Conservation (phyloP, 805 yeast genomes). For the Metschnikowia shivogae region DNA sequence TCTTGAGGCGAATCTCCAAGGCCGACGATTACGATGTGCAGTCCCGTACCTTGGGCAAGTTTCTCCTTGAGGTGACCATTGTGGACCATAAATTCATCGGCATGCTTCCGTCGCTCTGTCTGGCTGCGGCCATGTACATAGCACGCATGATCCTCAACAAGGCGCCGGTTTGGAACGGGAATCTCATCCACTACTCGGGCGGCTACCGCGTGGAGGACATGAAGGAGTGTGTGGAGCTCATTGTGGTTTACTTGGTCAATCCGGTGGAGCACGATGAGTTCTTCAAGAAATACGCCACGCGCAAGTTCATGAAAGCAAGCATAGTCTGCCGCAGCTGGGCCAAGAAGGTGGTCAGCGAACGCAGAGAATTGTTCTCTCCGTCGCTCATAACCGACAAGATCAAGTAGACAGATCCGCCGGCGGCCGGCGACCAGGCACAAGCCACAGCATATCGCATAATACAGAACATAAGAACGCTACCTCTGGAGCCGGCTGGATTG, state of each 20-base stretch:
- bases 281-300: constrained; percentile 86
- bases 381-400: constrained; percentile 13
- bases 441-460: neutral
- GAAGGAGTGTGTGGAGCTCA: constrained; percentile 65
- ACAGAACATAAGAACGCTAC: too few species aligned
- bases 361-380: constrained; percentile 38
- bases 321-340: constrained; percentile 83
- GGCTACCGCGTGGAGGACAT: constrained; percentile 76
- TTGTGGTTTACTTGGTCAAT: constrained; percentile 69
- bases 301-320: constrained; percentile 83
- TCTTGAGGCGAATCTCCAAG: constrained; percentile 79
- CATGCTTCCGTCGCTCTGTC: constrained; percentile 67
- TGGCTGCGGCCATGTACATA: constrained; percentile 87
- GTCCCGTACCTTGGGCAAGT: constrained; percentile 81
- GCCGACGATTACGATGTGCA: constrained; percentile 87
- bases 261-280: constrained; percentile 91
- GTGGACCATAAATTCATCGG: constrained; percentile 75
- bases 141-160: constrained; percentile 69
- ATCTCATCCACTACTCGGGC: constrained; percentile 86
- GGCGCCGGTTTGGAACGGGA: constrained; percentile 74
- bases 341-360: constrained; percentile 49
- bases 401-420: constrained; percentile 4
- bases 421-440: neutral
- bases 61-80: constrained; percentile 70
- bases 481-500: too few species aligned